These are phyloP conservation scores for Aspergillus eucalypticola DNA, from an alignment of 2,329 filamentous ascomycete species.

Conservation along the genomic window DNA sequence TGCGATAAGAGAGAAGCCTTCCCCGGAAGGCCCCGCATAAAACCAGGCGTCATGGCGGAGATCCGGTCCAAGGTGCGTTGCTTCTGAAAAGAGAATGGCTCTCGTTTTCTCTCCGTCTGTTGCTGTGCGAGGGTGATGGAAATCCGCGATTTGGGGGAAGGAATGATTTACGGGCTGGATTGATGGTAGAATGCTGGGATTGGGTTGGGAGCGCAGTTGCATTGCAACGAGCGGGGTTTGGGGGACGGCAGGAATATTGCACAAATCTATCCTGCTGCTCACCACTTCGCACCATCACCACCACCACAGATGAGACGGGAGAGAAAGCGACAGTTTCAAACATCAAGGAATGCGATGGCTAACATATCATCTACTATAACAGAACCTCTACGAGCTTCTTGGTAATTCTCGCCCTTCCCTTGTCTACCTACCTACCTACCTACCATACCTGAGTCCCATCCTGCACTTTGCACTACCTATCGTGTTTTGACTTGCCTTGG, in stretches of 20 bases:
- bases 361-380: slow-evolving; percentile 41
- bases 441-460: background rate
- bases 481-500: slow-evolving; percentile 12
- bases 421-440: background rate
- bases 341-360: background rate
- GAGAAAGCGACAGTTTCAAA: background rate
- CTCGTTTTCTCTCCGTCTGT: background rate
- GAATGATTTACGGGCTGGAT: too few relatives aligned
- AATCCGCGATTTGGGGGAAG: background rate
- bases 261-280: background rate
- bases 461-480: background rate
- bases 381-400: slow-evolving; percentile 99
- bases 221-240: slow-evolving; percentile 4
- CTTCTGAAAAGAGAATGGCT: background rate
- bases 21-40: slow-evolving; percentile 51
- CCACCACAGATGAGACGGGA: background rate
- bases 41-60: slow-evolving; percentile 54
- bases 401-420: slow-evolving; percentile 61
- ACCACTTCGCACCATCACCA: background rate
- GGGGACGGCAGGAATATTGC: background rate
- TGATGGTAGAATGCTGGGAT: background rate
- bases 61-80: slow-evolving; percentile 54
- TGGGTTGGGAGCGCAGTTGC: background rate
- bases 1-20: slow-evolving; percentile 52
- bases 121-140: background rate